phyloP scores from a whole-genome alignment of 192 early-diverging fungal genomes.

The Pilobolus umbonatus region DNA sequence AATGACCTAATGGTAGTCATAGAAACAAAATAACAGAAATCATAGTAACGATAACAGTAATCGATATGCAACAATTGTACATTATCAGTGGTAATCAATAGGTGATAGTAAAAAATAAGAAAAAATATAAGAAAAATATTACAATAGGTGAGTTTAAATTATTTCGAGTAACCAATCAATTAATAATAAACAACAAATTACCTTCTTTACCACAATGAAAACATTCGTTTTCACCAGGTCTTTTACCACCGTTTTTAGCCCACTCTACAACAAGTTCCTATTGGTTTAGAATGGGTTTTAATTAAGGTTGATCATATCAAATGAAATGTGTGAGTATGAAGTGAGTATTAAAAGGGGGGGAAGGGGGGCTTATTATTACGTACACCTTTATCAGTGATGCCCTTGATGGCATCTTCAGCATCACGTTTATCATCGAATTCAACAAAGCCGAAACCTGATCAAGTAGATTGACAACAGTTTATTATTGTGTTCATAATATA shows the following conservation, averaged over 20 bases:
- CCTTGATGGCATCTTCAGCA: conserved; percentile 44
- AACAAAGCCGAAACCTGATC: conserved; percentile 46
- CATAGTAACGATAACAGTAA: no score
- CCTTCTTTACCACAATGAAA: conserved; percentile 34
- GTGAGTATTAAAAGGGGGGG: neutral
- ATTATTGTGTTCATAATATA: neutral
- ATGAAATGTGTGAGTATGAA: neutral
- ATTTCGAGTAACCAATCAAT: neutral
- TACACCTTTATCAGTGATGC: conserved; percentile 36
- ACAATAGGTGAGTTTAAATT: no score
- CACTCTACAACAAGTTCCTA: conserved; percentile 46
- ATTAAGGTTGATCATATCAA: no score
- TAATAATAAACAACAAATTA: conserved; percentile 2
- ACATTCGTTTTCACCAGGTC: conserved; percentile 44
- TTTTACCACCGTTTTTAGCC: conserved; percentile 51
- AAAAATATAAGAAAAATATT: no score
- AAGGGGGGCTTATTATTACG: conserved; percentile 33
- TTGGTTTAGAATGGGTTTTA: no score
- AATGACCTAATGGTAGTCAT: conserved; percentile 48
- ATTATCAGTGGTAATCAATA: no score
- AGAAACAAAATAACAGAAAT: no score
- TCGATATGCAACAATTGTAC: no score
- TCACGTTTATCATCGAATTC: conserved; percentile 44
- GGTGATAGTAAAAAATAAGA: neutral
- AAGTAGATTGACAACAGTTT: neutral